These are phyloP conservation scores for Berkeleyomyces rouxiae DNA, from an alignment of 2,329 filamentous ascomycete genomes.

Conservation along the genomic window DNA sequence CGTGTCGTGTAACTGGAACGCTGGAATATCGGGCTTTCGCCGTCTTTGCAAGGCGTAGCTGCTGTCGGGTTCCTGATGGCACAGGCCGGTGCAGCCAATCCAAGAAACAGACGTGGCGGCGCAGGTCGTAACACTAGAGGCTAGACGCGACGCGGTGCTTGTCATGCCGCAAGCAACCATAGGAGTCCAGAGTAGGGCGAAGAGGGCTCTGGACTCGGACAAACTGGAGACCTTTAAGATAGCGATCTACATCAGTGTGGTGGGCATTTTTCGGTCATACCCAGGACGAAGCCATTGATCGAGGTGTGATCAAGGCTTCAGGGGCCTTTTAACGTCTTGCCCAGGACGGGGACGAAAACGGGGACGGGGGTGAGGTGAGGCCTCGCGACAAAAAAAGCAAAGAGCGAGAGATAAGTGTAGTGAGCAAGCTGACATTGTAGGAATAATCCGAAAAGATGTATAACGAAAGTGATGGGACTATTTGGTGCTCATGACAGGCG, in stretches of 20 bases:
- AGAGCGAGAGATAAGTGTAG: background rate
- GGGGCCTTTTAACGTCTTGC: conserved; percentile 26
- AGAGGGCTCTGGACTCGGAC: background rate
- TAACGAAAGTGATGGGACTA: no score
- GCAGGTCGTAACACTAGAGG: background rate
- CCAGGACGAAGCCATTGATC: conserved; percentile 4
- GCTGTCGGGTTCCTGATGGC: background rate
- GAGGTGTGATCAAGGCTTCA: background rate
- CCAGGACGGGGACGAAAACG: conserved; percentile 24
- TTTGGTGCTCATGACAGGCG: no score
- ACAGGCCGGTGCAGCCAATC: background rate
- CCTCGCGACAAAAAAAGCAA: background rate
- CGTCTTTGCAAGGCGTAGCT: background rate
- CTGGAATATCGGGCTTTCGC: background rate
- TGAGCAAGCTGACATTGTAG: background rate
- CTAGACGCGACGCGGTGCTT: background rate
- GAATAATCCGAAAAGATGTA: background rate
- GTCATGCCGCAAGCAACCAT: conserved; percentile 3
- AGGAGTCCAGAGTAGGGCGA: background rate
- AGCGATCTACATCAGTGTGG: conserved; percentile 7
- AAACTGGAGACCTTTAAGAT: conserved; percentile 9
- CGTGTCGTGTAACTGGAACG: background rate
- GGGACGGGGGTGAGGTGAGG: conserved; percentile 8
- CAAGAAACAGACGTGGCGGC: background rate
- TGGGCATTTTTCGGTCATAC: conserved; percentile 4